Percentiles rank a stretch among this genome's conserved stretches.
These are phyloP conservation scores for Metschnikowia bowlesiae DNA, from an alignment of 805 yeast genomes.

Conservation along the genomic window DNA sequence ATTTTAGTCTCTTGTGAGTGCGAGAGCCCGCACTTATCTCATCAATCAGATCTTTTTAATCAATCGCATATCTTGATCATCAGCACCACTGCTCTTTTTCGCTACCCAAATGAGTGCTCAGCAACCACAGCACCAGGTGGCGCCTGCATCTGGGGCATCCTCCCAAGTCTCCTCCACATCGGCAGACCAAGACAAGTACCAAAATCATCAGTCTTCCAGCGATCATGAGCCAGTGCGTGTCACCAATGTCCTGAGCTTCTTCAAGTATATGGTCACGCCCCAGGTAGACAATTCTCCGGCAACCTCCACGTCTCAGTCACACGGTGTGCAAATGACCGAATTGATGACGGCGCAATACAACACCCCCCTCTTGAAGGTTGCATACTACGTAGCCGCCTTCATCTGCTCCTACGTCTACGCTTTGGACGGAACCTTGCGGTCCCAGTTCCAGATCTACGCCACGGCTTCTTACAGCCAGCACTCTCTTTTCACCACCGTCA, in stretches of 20 bases:
- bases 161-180: background rate
- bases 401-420: slow-evolving; percentile 56
- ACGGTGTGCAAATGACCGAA: slow-evolving; percentile 57
- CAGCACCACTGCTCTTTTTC: background rate
- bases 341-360: slow-evolving; percentile 43
- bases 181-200: background rate
- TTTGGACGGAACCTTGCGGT: slow-evolving; percentile 50
- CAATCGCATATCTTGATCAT: slow-evolving; percentile 6
- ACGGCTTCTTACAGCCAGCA: slow-evolving; percentile 50
- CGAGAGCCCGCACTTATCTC: slow-evolving; percentile 7
- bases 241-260: background rate
- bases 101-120: background rate
- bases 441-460: slow-evolving; percentile 50
- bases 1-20: background rate
- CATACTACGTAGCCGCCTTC: slow-evolving; percentile 47
- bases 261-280: background rate
- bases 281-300: background rate
- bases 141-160: background rate
- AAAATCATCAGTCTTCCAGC: background rate
- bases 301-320: slow-evolving; percentile 23
- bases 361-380: slow-evolving; percentile 27
- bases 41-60: slow-evolving; percentile 11
- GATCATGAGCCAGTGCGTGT: background rate
- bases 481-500: slow-evolving; percentile 55
- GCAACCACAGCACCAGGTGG: background rate